phyloP scores from a whole-genome alignment of 2,329 filamentous ascomycete genomes.

The Talaromyces sp. region DNA sequence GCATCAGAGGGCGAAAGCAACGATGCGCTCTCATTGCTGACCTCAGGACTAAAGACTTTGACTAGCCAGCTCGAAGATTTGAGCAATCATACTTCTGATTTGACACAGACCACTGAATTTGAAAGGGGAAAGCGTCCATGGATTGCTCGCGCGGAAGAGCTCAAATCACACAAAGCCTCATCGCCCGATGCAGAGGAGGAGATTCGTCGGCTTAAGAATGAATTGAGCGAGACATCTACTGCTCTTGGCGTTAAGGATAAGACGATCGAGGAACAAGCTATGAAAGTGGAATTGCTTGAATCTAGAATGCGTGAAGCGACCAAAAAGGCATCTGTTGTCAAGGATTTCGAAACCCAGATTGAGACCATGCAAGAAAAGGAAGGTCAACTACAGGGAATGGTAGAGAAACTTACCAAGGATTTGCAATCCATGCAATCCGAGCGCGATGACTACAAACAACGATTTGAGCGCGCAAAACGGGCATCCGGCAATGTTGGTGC shows the following conservation, averaged over 20 bases:
- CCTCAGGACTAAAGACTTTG: conserved; percentile 61
- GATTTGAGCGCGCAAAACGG: conserved; percentile 41
- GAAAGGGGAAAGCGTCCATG: conserved; percentile 73
- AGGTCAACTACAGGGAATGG: conserved; percentile 27
- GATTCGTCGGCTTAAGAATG: conserved; percentile 71
- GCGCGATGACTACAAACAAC: conserved; percentile 37
- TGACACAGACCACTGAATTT: conserved; percentile 72
- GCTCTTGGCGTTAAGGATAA: conserved; percentile 70
- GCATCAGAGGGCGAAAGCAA: conserved; percentile 25
- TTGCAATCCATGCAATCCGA: conserved; percentile 35
- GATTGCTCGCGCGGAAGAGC: conserved; percentile 72
- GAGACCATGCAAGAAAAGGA: conserved; percentile 35
- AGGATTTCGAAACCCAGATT: conserved; percentile 40
- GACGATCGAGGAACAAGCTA: conserved; percentile 75
- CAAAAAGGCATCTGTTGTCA: conserved; percentile 59
- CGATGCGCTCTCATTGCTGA: conserved; percentile 65
- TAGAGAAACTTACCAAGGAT: conserved; percentile 34
- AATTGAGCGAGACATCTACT: conserved; percentile 71
- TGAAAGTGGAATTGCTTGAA: conserved; percentile 90
- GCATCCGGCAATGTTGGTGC: conserved; percentile 35
- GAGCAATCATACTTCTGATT: conserved; percentile 62
- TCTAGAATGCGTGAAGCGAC: conserved; percentile 78
- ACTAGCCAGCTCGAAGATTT: conserved; percentile 64
- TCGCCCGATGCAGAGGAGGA: conserved; percentile 82
- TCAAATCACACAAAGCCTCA: conserved; percentile 75